phyloP scores from a whole-genome alignment of 2,329 filamentous ascomycete species.

The Monosporascus sp. region DNA sequence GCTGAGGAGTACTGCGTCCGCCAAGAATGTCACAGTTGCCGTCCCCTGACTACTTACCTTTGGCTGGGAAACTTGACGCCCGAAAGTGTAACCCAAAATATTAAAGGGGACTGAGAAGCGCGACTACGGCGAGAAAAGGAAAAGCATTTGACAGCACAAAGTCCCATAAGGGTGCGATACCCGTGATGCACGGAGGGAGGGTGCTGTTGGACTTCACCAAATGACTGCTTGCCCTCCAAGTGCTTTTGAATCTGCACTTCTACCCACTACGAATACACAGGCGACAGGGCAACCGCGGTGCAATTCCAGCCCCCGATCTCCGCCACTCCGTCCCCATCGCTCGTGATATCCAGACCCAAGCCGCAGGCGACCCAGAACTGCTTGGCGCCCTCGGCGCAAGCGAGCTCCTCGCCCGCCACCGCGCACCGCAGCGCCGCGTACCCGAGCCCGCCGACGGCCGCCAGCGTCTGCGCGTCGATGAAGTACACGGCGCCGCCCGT shows the following conservation, averaged over 20 bases:
- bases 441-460: conserved; percentile 12
- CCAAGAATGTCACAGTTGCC: too few relatives aligned
- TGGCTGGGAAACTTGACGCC: too few relatives aligned
- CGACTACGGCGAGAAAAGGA: too few relatives aligned
- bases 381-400: conserved; percentile 15
- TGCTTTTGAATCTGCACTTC: background rate
- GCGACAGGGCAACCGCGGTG: conserved; percentile 11
- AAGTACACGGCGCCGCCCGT: conserved; percentile 22
- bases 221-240: background rate
- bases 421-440: conserved; percentile 20
- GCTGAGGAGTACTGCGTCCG: too few relatives aligned
- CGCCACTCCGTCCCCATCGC: conserved; percentile 15
- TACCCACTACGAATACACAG: conserved; percentile 10
- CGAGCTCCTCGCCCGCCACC: conserved; percentile 5
- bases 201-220: too few relatives aligned
- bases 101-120: too few relatives aligned
- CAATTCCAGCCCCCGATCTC: conserved; percentile 23
- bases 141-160: too few relatives aligned
- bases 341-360: conserved; percentile 22
- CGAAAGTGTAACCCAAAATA: too few relatives aligned
- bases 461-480: conserved; percentile 14
- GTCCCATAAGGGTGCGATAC: too few relatives aligned
- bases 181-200: too few relatives aligned
- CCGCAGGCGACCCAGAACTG: conserved; percentile 25
- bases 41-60: too few relatives aligned